phyloP scores from a whole-genome alignment of 106 monocot species.

The Dioscorea dumetorum region DNA sequence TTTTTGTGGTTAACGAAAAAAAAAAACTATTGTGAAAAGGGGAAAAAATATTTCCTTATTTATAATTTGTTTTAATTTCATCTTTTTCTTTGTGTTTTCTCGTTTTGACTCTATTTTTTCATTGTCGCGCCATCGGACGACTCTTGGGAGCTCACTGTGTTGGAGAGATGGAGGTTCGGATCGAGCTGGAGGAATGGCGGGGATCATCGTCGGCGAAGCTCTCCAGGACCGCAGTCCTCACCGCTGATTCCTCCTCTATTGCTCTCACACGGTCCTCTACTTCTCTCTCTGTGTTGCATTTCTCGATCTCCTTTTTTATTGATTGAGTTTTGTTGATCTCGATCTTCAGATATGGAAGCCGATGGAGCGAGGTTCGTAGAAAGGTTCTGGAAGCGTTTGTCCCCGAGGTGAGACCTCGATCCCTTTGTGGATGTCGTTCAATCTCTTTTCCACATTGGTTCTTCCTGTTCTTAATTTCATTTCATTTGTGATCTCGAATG shows the following conservation, averaged over 20 bases:
- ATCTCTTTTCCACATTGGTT: neutral
- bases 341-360: slow-evolving; percentile 55
- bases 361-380: slow-evolving; percentile 51
- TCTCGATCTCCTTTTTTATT: neutral
- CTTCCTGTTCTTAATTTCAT: no score
- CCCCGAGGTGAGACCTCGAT: slow-evolving; percentile 47
- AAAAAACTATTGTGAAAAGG: no score
- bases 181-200: slow-evolving; percentile 76
- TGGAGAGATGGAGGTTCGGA: slow-evolving; percentile 1
- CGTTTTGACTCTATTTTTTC: no score
- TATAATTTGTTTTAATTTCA: no score
- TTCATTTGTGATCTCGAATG: no score
- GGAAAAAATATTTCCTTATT: no score
- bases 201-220: slow-evolving; percentile 63
- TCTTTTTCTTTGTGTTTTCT: no score
- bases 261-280: slow-evolving; percentile 2
- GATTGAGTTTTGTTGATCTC: neutral
- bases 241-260: slow-evolving; percentile 41
- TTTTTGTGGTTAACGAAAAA: no score
- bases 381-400: slow-evolving; percentile 77
- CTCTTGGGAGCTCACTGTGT: no score
- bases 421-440: neutral
- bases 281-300: neutral
- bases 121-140: no score
- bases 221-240: slow-evolving; percentile 64